Evolutionary conservation across 495 filamentous ascomycete species (phyloP).

Genomic region (Alectoria sarmentosa): DNA sequence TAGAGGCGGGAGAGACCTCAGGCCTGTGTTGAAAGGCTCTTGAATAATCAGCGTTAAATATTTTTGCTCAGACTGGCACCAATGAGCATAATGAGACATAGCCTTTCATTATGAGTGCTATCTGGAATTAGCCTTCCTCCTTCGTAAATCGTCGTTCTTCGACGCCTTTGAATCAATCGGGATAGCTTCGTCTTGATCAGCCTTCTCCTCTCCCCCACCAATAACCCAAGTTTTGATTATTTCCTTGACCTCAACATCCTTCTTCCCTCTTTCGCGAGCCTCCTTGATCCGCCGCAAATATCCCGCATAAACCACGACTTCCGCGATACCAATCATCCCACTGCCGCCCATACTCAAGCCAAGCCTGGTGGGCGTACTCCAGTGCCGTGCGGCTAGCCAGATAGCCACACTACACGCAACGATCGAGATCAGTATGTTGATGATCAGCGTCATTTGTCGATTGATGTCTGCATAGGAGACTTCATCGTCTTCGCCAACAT

Average conservation of each 20-base stretch:
- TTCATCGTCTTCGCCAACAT: conserved; percentile 45
- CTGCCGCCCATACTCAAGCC: conserved; percentile 64
- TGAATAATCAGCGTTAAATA: neutral
- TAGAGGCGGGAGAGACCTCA: neutral
- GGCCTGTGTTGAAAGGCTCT: neutral
- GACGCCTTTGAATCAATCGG: conserved; percentile 2
- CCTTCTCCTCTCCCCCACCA: conserved; percentile 33
- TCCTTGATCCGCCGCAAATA: conserved; percentile 73
- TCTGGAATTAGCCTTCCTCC: conserved; percentile 2
- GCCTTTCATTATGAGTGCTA: neutral
- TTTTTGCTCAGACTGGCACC: too few relatives aligned
- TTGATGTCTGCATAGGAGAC: conserved; percentile 64
- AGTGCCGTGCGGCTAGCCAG: conserved; percentile 64
- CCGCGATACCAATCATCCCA: conserved; percentile 69
- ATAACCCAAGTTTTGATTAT: conserved; percentile 66
- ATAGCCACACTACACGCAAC: conserved; percentile 62
- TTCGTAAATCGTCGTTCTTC: conserved; percentile 1
- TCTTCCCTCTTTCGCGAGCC: conserved; percentile 59
- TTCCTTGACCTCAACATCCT: conserved; percentile 61
- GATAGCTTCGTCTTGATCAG: neutral
- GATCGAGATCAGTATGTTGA: conserved; percentile 68
- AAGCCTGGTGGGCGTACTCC: conserved; percentile 61
- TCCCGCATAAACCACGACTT: conserved; percentile 80
- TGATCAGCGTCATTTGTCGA: conserved; percentile 63
- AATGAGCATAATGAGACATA: too few relatives aligned